These are phyloP conservation scores for Penicillium egyptiacum DNA, from an alignment of 495 filamentous ascomycete genomes.

Conservation along the genomic window DNA sequence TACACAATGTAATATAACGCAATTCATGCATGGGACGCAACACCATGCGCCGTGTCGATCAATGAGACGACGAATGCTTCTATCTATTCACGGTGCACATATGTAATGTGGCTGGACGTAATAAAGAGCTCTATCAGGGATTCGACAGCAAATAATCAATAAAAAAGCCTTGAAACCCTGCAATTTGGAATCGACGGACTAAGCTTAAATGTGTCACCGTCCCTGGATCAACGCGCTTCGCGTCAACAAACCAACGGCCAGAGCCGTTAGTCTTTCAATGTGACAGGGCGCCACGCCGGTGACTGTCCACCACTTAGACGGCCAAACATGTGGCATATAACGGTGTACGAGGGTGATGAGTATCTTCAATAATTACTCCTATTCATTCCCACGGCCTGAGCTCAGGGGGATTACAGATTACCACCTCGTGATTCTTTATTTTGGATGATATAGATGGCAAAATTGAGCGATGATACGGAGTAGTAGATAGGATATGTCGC, in stretches of 20 bases:
- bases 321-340: constrained; percentile 8
- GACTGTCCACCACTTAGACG: not conserved
- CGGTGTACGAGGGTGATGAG: not conserved
- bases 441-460: constrained; percentile 3
- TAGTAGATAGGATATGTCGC: not conserved
- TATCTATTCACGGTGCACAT: not conserved
- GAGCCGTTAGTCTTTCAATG: constrained; percentile 1
- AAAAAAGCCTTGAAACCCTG: not conserved
- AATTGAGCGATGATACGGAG: constrained; percentile 3
- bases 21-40: not conserved
- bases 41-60: constrained; percentile 4
- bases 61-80: not conserved
- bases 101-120: constrained; percentile 6
- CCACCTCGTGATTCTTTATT: constrained; percentile 4
- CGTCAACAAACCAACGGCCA: constrained; percentile 5
- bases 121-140: constrained; percentile 1
- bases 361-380: not conserved
- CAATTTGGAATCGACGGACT: not conserved
- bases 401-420: not conserved
- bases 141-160: not conserved
- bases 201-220: constrained; percentile 8
- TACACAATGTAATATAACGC: not conserved
- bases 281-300: constrained; percentile 11
- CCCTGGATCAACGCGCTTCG: constrained; percentile 5
- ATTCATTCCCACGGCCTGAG: not conserved